Evolutionary conservation across 495 filamentous ascomycete genomes (phyloP), one percentile per base, ranked within the genome.

Genomic region (Cercophora samala): DNA sequence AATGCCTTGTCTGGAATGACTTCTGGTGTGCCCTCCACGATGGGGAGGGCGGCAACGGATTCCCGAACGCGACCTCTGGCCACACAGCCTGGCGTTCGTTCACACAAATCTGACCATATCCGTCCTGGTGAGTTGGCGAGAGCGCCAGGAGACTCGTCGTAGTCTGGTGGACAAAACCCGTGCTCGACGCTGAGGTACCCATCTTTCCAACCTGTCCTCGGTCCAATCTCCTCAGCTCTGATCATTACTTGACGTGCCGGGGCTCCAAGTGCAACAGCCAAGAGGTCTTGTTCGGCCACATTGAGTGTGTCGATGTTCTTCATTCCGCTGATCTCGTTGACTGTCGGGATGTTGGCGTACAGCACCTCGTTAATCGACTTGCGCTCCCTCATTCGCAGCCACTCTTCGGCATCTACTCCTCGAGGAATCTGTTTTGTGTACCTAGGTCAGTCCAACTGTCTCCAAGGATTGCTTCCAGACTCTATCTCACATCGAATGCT

Each of bases 101-200:
- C 80, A 69, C 82, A 84, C 1, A 85, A 74, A 65, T 84, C 82
- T 8, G 80, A 79, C 83, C 83, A 85, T 67, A 84, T 78, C 60
- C 83, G 75, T 5, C 82, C 82, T 0, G 81, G 80, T 0, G 82
- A 82, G 60, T 73, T 78, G 22, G 81, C 76, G 15, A 85, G 73
- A 0, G 80, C 82, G 11, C 78, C 80, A 5, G 78, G 78, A 2
- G 82, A 74, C 52, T 81, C 81, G 68, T 78, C 77, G 65, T 83
- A 79, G 64, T 85, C 81, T 37, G 77, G 77, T 21, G 82, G 82
- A 65, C 81, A 82, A 65, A 84, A 85, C 2, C 83, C 83, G 61
- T 82, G 78, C 62, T 80, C 78, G 58, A 76, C 75, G 53, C 78
- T 82, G 22, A 85, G 81, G 69, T 84, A 85, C 0, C 83, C 83